Evolutionary conservation across 2,329 filamentous ascomycete genomes (phyloP).

Genomic region (Penicillium capsulatum): DNA sequence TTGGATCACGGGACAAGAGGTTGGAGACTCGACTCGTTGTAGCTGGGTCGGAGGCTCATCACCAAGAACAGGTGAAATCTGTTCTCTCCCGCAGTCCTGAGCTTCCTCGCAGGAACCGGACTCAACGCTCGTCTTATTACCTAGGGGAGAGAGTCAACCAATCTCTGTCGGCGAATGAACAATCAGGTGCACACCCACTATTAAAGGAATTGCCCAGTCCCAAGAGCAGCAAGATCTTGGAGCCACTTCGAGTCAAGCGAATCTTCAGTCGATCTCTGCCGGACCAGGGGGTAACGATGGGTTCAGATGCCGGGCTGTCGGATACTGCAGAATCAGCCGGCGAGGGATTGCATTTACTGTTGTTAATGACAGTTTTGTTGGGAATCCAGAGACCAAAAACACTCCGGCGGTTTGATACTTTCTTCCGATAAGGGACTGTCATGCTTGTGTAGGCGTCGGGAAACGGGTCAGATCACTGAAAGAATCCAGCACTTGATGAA

Average conservation of each 20-base stretch:
- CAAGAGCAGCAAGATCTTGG: conserved; percentile 36
- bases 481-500: conserved; percentile 1
- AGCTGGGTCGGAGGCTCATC: too few relatives aligned
- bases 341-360: conserved; percentile 13
- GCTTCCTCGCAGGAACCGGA: conserved; percentile 9
- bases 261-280: conserved; percentile 27
- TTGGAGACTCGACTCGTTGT: conserved; percentile 4
- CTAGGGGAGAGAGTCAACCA: conserved; percentile 4
- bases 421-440: conserved; percentile 17
- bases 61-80: not conserved
- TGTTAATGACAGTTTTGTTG: conserved; percentile 17
- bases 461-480: not conserved
- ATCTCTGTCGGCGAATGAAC: not conserved
- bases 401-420: conserved; percentile 21
- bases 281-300: conserved; percentile 8
- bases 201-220: conserved; percentile 27
- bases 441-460: conserved; percentile 11
- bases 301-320: conserved; percentile 21
- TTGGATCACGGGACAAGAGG: conserved; percentile 2
- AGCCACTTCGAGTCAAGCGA: conserved; percentile 35
- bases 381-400: conserved; percentile 24
- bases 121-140: conserved; percentile 15
- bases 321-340: conserved; percentile 23
- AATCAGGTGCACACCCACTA: conserved; percentile 16
- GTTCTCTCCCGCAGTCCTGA: conserved; percentile 3